Evolutionary conservation across 2,329 filamentous ascomycete genomes (phyloP).

Genomic region (Ascochyta koolunga): DNA sequence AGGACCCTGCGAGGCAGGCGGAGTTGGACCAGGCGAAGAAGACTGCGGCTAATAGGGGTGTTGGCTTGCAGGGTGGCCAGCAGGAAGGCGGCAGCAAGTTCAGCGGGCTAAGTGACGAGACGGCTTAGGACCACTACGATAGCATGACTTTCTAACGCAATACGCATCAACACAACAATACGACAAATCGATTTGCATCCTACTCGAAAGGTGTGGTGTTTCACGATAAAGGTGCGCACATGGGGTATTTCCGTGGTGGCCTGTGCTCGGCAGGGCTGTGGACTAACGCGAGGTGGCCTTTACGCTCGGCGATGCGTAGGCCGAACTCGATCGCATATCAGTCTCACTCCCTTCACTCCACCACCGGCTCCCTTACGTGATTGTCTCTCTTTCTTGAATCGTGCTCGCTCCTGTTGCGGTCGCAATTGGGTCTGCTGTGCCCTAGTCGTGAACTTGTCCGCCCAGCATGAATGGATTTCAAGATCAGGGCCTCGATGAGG

Average conservation of each 20-base stretch:
- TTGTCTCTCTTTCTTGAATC: conserved; percentile 9
- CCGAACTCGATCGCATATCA: conserved; percentile 3
- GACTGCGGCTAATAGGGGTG: conserved; percentile 41
- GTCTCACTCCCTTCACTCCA: conserved; percentile 14
- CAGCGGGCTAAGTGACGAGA: conserved; percentile 23
- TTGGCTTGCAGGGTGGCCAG: conserved; percentile 25
- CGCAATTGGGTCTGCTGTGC: conserved; percentile 36
- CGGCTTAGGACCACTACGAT: background rate
- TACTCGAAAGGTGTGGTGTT: background rate
- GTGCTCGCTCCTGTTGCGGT: conserved; percentile 9
- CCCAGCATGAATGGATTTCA: conserved; percentile 77
- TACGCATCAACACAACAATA: background rate
- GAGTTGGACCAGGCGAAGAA: conserved; percentile 46
- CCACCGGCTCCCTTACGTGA: conserved; percentile 13
- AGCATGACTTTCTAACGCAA: background rate
- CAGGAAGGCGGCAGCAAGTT: conserved; percentile 32
- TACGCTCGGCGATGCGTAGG: conserved; percentile 23
- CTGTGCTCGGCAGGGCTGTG: conserved; percentile 12
- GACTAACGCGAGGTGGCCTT: conserved; percentile 45
- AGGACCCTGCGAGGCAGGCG: conserved; percentile 62
- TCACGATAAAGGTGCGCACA: background rate
- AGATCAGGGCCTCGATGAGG: conserved; percentile 71
- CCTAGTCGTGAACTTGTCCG: conserved; percentile 26
- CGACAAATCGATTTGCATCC: background rate
- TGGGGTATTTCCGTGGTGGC: conserved; percentile 15